Conservation (phyloP, 805 yeast genomes). For the Candida jianshihensis region DNA sequence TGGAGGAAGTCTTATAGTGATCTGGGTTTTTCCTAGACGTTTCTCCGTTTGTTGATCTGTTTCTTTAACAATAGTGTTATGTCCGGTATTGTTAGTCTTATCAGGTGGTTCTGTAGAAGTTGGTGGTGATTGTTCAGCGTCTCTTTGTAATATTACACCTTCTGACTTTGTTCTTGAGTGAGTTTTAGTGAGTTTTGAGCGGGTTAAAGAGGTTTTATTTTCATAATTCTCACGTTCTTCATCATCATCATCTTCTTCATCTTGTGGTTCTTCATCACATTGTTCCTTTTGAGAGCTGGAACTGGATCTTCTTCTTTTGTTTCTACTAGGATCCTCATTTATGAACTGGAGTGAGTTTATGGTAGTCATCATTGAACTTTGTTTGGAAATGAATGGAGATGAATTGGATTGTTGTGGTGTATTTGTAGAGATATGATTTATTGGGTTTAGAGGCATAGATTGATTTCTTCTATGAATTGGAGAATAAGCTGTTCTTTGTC, state of each 20-base stretch:
- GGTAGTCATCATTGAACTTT: constrained; percentile 21
- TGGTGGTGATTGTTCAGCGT: no score
- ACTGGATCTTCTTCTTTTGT: constrained; percentile 22
- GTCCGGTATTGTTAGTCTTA: no score
- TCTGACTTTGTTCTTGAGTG: constrained; percentile 19
- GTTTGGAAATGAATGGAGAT: constrained; percentile 2
- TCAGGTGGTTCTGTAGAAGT: no score
- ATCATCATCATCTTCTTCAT: constrained; percentile 12
- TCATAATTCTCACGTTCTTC: constrained; percentile 2
- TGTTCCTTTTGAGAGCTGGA: constrained; percentile 12
- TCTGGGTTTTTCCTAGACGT: no score
- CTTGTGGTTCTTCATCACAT: constrained; percentile 7
- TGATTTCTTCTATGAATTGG: constrained; percentile 31
- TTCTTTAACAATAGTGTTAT: no score
- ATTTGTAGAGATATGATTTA: constrained; percentile 23
- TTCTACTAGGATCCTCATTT: constrained; percentile 21
- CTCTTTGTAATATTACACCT: constrained; percentile 6
- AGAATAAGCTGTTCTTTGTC: constrained; percentile 19
- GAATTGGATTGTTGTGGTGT: background rate
- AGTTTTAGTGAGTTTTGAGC: constrained; percentile 2
- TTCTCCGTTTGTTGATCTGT: no score
- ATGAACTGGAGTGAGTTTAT: constrained; percentile 22
- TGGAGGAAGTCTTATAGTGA: no score
- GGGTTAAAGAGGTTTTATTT: background rate
- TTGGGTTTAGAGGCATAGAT: constrained; percentile 25